Conservation (phyloP, 2,329 filamentous ascomycete species). For the Gaeumannomyces sp. region DNA sequence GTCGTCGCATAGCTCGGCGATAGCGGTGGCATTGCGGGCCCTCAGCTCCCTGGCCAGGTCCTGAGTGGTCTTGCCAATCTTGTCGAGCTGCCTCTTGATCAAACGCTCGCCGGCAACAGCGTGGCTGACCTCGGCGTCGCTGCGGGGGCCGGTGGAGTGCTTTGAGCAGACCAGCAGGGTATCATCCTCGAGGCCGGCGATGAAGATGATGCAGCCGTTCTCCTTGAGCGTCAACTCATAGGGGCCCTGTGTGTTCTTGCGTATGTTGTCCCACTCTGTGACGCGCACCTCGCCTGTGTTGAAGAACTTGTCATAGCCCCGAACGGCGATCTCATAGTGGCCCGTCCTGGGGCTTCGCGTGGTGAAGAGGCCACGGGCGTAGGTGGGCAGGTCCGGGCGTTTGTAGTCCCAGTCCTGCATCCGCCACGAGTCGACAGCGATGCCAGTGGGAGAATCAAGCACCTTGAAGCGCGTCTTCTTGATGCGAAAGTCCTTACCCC, state of each 20-base stretch:
- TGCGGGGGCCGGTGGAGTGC: conserved; percentile 82
- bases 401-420: conserved; percentile 98
- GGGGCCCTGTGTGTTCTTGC: conserved; percentile 69
- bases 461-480: conserved; percentile 77
- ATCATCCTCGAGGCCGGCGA: conserved; percentile 83
- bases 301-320: conserved; percentile 99
- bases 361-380: conserved; percentile 93
- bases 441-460: conserved; percentile 51
- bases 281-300: conserved; percentile 77
- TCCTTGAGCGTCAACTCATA: conserved; percentile 97
- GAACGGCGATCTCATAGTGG: conserved; percentile 69
- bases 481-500: conserved; percentile 60
- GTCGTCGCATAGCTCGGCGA: conserved; percentile 95
- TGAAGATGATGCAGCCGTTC: conserved; percentile 99
- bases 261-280: conserved; percentile 78
- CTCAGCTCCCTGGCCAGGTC: conserved; percentile 74
- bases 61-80: conserved; percentile 68
- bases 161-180: conserved; percentile 97
- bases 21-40: conserved; percentile 81
- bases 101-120: conserved; percentile 76
- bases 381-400: conserved; percentile 74
- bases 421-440: conserved; percentile 82
- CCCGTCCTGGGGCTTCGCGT: conserved; percentile 54
- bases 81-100: conserved; percentile 71
- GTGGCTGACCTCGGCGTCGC: conserved; percentile 69